A percentile compares a stretch with the other conserved stretches of the same genome.
phyloP scores from a whole-genome alignment of 2,329 filamentous ascomycete genomes.

The Myriangium duriaei region DNA sequence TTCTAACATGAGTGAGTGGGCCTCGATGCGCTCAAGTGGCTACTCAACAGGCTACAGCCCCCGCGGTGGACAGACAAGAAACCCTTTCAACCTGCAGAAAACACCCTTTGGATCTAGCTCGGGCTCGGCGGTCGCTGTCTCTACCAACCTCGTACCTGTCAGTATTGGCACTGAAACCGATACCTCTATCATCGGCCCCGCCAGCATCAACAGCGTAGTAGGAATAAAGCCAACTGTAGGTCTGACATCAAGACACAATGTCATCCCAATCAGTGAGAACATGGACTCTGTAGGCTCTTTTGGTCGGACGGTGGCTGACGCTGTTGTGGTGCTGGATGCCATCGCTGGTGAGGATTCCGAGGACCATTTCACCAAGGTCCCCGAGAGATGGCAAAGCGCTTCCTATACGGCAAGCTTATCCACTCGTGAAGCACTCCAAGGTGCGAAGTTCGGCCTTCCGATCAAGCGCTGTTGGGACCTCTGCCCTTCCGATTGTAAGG shows the following conservation, averaged over 20 bases:
- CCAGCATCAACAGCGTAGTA: slow-evolving; percentile 11
- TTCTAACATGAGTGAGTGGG: slow-evolving; percentile 14
- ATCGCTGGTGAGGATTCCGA: slow-evolving; percentile 12
- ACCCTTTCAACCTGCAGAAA: slow-evolving; percentile 10
- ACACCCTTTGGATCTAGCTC: slow-evolving; percentile 11
- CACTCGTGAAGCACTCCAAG: slow-evolving; percentile 37
- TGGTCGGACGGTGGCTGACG: slow-evolving; percentile 12
- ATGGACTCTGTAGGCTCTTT: slow-evolving; percentile 13
- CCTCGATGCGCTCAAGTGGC: slow-evolving; percentile 9
- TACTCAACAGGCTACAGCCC: slow-evolving; percentile 12
- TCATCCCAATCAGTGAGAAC: slow-evolving; percentile 12
- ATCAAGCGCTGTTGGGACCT: slow-evolving; percentile 53
- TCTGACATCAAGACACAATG: slow-evolving; percentile 11
- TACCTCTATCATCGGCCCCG: slow-evolving; percentile 16
- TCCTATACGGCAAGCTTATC: slow-evolving; percentile 42
- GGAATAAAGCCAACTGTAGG: slow-evolving; percentile 14
- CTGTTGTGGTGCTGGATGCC: slow-evolving; percentile 9
- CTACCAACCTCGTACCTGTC: slow-evolving; percentile 10
- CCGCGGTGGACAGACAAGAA: slow-evolving; percentile 12
- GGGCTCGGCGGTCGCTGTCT: slow-evolving; percentile 12
- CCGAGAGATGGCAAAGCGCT: slow-evolving; percentile 6
- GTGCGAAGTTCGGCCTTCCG: slow-evolving; percentile 49
- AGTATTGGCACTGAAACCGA: slow-evolving; percentile 14
- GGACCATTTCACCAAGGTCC: slow-evolving; percentile 7
- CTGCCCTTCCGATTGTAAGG: slow-evolving; percentile 38